Base-by-base conservation (phyloP, 1,139 yeast genomes). In the Geotrichum reessii region DNA sequence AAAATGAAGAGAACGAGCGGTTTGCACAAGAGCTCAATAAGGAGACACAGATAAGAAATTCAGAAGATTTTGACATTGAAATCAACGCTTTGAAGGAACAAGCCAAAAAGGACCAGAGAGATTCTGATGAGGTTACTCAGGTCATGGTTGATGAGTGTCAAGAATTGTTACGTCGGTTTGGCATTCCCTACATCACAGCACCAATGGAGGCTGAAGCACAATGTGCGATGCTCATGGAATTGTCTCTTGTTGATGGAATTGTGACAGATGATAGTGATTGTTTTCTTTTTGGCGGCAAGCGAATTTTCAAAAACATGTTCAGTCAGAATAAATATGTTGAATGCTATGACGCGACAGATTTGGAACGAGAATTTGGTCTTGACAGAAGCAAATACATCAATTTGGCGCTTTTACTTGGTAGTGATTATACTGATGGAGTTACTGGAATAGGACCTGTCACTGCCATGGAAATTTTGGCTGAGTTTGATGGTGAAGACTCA, bases 151-250 rank as follows among this genome's bases (percentile, higher is more conserved):
- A 79, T 51, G 98, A 93, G 69, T 95, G 95, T 11, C 97, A 93
- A 71, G 96, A 90, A 62, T 76, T 95, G 47, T 76, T 95, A 5
- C 81, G 86, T 42, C 63, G 95, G 58, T 95, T 95, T 75, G 99
- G 99, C 0, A 87, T 93, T 11, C 99, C 99, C 0, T 93, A 83
- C 66, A 81, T 93, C 7, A 89, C 97, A 0, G 97, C 98, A 0
- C 98, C 98, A 0, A 90, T 89, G 90, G 99, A 93, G 73, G 99
- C 99, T 0, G 99, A 93, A 74, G 97, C 98, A 0, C 99, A 93
- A 68, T 93, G 99, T 73, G 97, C 97, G 0, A 89, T 85, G 64
- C 74, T 93, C 11, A 73, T 82, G 54, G 72, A 73, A 27, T 71
- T 90, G 19, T 82, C 81, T 0, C 76, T 93, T 25, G 97, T 93